A percentile compares a stretch with the other conserved stretches of the same genome.
These are phyloP conservation scores for Xylaria multiplex DNA, from an alignment of 2,329 filamentous ascomycete species.

Conservation along the genomic window DNA sequence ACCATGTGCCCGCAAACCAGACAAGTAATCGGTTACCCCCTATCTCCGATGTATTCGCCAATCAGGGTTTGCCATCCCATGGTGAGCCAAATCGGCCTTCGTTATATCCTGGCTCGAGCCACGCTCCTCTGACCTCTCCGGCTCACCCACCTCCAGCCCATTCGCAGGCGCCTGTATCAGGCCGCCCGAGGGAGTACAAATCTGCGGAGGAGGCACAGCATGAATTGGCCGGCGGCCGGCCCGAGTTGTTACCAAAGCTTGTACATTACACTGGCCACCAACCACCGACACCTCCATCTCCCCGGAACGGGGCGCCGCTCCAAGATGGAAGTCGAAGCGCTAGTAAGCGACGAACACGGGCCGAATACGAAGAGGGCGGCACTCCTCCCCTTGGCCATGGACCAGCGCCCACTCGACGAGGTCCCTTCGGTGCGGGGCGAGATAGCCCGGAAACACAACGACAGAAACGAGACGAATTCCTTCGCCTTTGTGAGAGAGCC, in stretches of 20 bases:
- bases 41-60: slow-evolving; percentile 88
- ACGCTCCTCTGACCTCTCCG: slow-evolving; percentile 80
- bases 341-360: slow-evolving; percentile 79
- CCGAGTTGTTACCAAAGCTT: slow-evolving; percentile 90
- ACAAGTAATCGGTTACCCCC: slow-evolving; percentile 92
- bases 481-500: slow-evolving; percentile 84
- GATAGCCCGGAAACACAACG: slow-evolving; percentile 85
- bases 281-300: slow-evolving; percentile 89
- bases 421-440: slow-evolving; percentile 82
- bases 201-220: slow-evolving; percentile 96
- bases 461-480: slow-evolving; percentile 92
- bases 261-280: slow-evolving; percentile 96
- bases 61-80: slow-evolving; percentile 75
- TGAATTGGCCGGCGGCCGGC: slow-evolving; percentile 87
- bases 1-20: slow-evolving; percentile 87
- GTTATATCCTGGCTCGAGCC: slow-evolving; percentile 69
- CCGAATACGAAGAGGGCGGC: slow-evolving; percentile 92
- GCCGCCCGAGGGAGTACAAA: slow-evolving; percentile 84
- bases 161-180: slow-evolving; percentile 62
- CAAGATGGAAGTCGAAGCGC: slow-evolving; percentile 66
- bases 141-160: slow-evolving; percentile 70
- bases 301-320: slow-evolving; percentile 63
- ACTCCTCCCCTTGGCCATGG: slow-evolving; percentile 83
- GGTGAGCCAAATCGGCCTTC: slow-evolving; percentile 61
- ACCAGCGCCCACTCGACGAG: slow-evolving; percentile 67